Base-by-base conservation (phyloP, 257 asterid species). In the Linderniella brevidens region DNA sequence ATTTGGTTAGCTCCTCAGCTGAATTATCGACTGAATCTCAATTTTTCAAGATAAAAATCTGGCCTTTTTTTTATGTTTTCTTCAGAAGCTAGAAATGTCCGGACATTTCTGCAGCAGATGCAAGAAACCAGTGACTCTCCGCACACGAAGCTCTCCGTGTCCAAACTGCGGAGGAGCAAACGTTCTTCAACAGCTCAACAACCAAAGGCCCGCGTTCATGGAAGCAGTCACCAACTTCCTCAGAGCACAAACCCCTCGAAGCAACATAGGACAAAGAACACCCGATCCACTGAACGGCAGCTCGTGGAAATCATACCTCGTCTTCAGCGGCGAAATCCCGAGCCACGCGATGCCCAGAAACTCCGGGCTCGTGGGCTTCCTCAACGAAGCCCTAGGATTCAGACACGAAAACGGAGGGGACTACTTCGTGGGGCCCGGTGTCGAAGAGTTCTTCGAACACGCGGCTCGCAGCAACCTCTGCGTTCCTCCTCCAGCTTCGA, bases 401-500 rank as follows among this genome's bases (percentile, higher is more conserved):
- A 70, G 96, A 52, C 64, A 69, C 42, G 94, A 81, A 19, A 75
- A 58, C 39, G 98, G 98, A 37, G 90, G 85, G 0, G 92, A 88
- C 57, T 84, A 88, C 58, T 78, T 72, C 45, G 67, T 84, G n/a
- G 98, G 95, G 13, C 98, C 92, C 0, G 98, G 98, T 14, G 94
- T 74, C 9, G 95, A 80, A 54, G 95, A 88, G 13, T 74, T 76
- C 17, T 63, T 88, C 41, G 84, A 78, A 49, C 84, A 84, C 48
- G 67, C 78, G n/a, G 64, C 75, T 0, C 19, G 14, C 3, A 53
- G 53, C 42, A 75, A 72, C 56, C 80, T 59, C 3, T 69, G 69
- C 8, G 82, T 63, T 35, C 85, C 85, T 43, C 86, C 82, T 35
- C 95, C 95, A 0, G 93, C 92, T 48, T 64, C 51, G 14, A 16